Base-by-base conservation (phyloP, 768 basidiomycete genomes). In the Lactarius hengduanensis region DNA sequence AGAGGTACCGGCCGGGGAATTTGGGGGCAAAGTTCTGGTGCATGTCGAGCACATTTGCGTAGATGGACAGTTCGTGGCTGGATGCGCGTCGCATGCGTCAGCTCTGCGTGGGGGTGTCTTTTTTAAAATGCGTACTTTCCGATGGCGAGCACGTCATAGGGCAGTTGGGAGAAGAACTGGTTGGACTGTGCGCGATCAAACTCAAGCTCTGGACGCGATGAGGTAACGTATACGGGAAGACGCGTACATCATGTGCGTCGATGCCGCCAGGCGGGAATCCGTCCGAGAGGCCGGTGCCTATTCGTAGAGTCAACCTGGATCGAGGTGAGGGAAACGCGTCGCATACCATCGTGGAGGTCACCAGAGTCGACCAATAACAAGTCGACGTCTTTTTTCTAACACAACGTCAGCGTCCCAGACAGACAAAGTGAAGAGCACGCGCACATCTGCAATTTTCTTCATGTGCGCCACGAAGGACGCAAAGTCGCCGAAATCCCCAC, bases 391-490 rank as follows among this genome's bases (percentile, higher is more conserved):
- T 86, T 86, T 69, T 85, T 75, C 81, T 65, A n/a, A 53, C 4
- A 15, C 9, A 15, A 43, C 3, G 5, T 26, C 38, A n/a, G 30
- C 7, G 62, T 30, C 4, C 16, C 10, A 5, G 5, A 13, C 5
- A 34, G n/a, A 28, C 32, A 50, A 50, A 47, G 59, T 20, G 26
- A 11, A 8, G 0, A 20, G 7, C 8, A 54, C 10, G 68, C 79
- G 40, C 66, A 87, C 87, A 57, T 81, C 61, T 4, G 94, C 93
- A 53, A 89, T 79, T 41, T 82, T 72, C 77, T 94, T 91, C 88
- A 96, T 89, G 66, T 91, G 91, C 2, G 83, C 71, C 16, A 92
- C 88, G 70, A 96, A 97, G n/a, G 90, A 92, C 45, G 88, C 82
- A 73, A 95, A 90, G 70, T 93, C 91, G n/a, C 92, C 94, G 32